Percentiles rank a stretch among this genome's conserved stretches.
Evolutionary conservation across 2,329 filamentous ascomycete genomes (phyloP).

Genomic region (Westerdykella ornata): DNA sequence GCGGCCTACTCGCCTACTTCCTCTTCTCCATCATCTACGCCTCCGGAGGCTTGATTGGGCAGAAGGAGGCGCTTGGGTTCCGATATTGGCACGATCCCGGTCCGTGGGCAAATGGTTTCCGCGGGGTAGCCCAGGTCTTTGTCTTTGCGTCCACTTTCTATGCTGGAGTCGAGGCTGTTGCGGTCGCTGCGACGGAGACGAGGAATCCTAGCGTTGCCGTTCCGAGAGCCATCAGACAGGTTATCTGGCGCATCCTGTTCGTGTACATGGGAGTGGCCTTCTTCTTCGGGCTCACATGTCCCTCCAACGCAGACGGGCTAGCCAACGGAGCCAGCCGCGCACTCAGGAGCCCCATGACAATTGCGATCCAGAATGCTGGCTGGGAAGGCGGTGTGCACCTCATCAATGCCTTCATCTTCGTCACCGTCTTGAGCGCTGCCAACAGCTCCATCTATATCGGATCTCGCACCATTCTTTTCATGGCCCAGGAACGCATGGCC

Average conservation of each 20-base stretch:
- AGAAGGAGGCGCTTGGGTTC: slow-evolving; percentile 30
- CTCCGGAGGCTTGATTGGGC: slow-evolving; percentile 23
- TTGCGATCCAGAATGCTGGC: slow-evolving; percentile 60
- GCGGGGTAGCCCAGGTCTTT: slow-evolving; percentile 39
- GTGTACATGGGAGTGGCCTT: slow-evolving; percentile 42
- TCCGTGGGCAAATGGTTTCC: slow-evolving; percentile 37
- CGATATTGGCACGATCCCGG: slow-evolving; percentile 39
- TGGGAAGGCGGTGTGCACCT: slow-evolving; percentile 67
- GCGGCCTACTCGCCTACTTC: slow-evolving; percentile 36
- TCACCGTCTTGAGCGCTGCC: slow-evolving; percentile 54
- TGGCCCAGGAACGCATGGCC: slow-evolving; percentile 67
- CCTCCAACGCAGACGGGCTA: slow-evolving; percentile 58
- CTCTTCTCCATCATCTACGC: slow-evolving; percentile 39
- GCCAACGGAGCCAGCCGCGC: slow-evolving; percentile 57
- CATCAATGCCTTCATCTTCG: slow-evolving; percentile 59
- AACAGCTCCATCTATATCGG: slow-evolving; percentile 75
- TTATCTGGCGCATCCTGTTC: slow-evolving; percentile 40
- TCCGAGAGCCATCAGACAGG: slow-evolving; percentile 42
- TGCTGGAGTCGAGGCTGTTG: slow-evolving; percentile 33
- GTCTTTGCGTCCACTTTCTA: slow-evolving; percentile 41
- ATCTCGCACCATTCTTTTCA: slow-evolving; percentile 66
- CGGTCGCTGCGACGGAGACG: slow-evolving; percentile 33
- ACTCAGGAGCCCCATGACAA: slow-evolving; percentile 50
- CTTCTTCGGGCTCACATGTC: slow-evolving; percentile 58
- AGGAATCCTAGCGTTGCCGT: slow-evolving; percentile 43